Conservation (phyloP, 2,329 filamentous ascomycete genomes). For the Penicillium thymicola region DNA sequence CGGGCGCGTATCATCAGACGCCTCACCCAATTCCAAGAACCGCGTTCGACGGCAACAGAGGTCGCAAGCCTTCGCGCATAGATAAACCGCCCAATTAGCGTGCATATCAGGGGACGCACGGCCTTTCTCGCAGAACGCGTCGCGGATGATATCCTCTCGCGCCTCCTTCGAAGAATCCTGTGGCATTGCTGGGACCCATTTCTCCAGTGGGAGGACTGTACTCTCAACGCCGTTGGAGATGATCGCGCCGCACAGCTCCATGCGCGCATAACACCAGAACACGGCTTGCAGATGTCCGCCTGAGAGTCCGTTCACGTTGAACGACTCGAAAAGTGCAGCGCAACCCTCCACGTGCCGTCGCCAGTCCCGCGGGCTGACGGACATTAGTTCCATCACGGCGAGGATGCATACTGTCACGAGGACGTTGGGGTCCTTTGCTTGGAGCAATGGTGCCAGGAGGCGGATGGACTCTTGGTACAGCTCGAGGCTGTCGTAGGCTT, state of each 20-base stretch:
- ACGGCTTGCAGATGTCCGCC: constrained; percentile 53
- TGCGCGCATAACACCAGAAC: constrained; percentile 57
- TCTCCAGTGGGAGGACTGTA: constrained; percentile 49
- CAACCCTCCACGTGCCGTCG: constrained; percentile 54
- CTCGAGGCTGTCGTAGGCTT: constrained; percentile 49
- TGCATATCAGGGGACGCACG: constrained; percentile 49
- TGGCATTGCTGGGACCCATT: constrained; percentile 44
- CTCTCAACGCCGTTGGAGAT: constrained; percentile 50
- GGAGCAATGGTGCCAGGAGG: constrained; percentile 46
- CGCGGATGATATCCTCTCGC: constrained; percentile 19
- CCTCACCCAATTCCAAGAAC: constrained; percentile 46
- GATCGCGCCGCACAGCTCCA: constrained; percentile 54
- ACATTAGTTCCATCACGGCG: constrained; percentile 52
- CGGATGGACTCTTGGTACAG: constrained; percentile 52
- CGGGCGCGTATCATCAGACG: constrained; percentile 40
- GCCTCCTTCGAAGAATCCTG: constrained; percentile 32
- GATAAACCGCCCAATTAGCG: constrained; percentile 58
- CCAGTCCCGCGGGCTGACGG: constrained; percentile 49
- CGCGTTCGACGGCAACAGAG: constrained; percentile 49
- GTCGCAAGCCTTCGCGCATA: constrained; percentile 52
- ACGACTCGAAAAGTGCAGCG: constrained; percentile 50
- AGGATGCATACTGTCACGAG: constrained; percentile 53
- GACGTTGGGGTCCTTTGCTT: constrained; percentile 48
- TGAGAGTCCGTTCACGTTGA: constrained; percentile 49
- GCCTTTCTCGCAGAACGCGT: constrained; percentile 21